A percentile compares a stretch with the other conserved stretches of the same genome.
Conservation (phyloP, 169 alveolate genomes). For the Plasmodium inui region DNA sequence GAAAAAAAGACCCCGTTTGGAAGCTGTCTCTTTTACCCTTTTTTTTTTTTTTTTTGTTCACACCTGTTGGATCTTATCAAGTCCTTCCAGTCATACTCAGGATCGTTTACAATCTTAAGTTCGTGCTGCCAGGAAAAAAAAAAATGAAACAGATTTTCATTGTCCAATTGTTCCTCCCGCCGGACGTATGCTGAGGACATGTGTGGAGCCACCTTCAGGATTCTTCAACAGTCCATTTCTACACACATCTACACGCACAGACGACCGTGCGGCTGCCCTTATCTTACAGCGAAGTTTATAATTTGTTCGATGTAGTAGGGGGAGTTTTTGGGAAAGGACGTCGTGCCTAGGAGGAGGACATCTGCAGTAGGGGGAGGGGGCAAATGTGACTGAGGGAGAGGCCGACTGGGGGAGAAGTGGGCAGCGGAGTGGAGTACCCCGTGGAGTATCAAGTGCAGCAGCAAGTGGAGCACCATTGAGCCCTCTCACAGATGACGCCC, state of each 20-base stretch:
- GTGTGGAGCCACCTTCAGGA: background rate
- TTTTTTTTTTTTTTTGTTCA: background rate
- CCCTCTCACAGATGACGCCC: background rate
- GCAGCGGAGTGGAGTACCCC: no score
- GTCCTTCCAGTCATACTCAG: constrained; percentile 78
- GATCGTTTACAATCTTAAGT: constrained; percentile 73
- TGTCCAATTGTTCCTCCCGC: background rate
- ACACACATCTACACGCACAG: background rate
- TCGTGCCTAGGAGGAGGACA: constrained; percentile 59
- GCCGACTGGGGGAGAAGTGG: no score
- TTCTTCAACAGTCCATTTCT: background rate
- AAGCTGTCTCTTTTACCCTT: background rate
- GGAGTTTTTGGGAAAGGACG: constrained; percentile 57
- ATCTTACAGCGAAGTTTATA: constrained; percentile 68
- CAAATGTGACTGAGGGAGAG: background rate
- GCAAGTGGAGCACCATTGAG: background rate
- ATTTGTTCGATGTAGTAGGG: constrained; percentile 70
- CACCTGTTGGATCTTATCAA: constrained; percentile 76
- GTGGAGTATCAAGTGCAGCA: background rate
- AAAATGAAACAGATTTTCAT: background rate
- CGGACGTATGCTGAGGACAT: background rate
- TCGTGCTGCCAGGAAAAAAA: constrained; percentile 47
- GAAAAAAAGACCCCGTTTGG: background rate
- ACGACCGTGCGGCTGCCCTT: background rate
- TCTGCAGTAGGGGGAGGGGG: background rate